Base-by-base conservation (phyloP, 2,329 filamentous ascomycete genomes). In the Zopfia rhizophila region DNA sequence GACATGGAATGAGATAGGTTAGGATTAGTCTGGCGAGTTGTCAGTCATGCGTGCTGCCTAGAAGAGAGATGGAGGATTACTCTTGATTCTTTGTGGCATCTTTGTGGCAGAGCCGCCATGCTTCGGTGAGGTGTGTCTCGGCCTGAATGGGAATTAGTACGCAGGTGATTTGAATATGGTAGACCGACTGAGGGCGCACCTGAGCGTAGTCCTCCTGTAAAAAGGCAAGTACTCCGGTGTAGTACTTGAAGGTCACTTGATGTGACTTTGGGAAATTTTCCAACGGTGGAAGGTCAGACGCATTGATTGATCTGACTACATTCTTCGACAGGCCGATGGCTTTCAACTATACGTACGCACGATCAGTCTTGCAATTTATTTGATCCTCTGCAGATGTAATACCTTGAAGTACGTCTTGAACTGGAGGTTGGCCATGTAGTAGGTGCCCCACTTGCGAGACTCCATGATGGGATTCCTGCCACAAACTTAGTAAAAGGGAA, bases 391-490 rank as follows among this genome's bases (percentile, higher is more conserved):
- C 8, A 16, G 29, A 22, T 21, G 21, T 38, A 16, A 5, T 70
- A 80, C 80, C 74, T 90, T 95, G 78, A 99, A 99, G 72, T 97
- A 97, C 1, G 92, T 97, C 75, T 97, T 97, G 83, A 99, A 99
- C 11, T 97, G 80, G 6, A 99, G 82, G 67, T 96, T 97, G 65
- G 92, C 91, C 56, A 93, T 87, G 70, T 91, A 92, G 76, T 99
- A 99, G 35, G 96, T 89, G 5, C 91, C 95, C 94, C 94, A 99
- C 82, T 97, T 99, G 42, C 94, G 86, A 7, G 93, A 97, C 62
- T 96, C 89, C 64, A 91, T 86, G 31, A 97, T 78, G 11, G 89
- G 86, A 50, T 89, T 89, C 72, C 90, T 93, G 62, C 41, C 43
- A 21, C 28, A 42, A 41, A 33, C 51, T 67, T 50, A 65, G 58